A percentile compares a stretch with the other conserved stretches of the same genome.
phyloP scores from a whole-genome alignment of 306 rosid species.

The Senna tora region DNA sequence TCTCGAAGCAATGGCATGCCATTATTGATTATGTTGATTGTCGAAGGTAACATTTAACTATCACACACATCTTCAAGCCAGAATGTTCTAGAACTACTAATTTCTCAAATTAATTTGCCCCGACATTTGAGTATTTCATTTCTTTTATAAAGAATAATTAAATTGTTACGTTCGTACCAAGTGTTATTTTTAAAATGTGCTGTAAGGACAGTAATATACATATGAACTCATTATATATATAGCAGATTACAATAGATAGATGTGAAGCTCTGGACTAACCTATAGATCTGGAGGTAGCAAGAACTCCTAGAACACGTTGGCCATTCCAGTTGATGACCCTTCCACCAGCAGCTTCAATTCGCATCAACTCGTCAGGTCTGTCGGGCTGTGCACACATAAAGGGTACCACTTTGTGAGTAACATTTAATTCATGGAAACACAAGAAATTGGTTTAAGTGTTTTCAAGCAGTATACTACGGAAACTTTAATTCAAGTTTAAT shows the following conservation, averaged over 20 bases:
- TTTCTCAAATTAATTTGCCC: slow-evolving; percentile 4
- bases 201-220: no score
- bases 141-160: not conserved
- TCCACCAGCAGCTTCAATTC: slow-evolving; percentile 97
- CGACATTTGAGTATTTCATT: not conserved
- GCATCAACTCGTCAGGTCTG: slow-evolving; percentile 77
- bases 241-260: not conserved
- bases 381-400: slow-evolving; percentile 58
- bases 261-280: slow-evolving; percentile 49
- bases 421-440: not conserved
- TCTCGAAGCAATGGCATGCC: slow-evolving; percentile 2
- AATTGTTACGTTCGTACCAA: not conserved
- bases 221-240: not conserved
- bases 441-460: no score
- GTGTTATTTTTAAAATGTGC: not conserved
- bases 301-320: slow-evolving; percentile 88
- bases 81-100: slow-evolving; percentile 1
- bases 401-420: not conserved
- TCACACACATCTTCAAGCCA: no score
- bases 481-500: not conserved
- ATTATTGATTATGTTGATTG: no score
- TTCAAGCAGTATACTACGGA: not conserved
- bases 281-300: slow-evolving; percentile 89
- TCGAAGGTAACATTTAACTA: not conserved
- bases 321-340: slow-evolving; percentile 92